Percentiles rank a stretch among this genome's conserved stretches.
Evolutionary conservation across 306 rosid species (phyloP).

Genomic region (Gastrolobium villosum): DNA sequence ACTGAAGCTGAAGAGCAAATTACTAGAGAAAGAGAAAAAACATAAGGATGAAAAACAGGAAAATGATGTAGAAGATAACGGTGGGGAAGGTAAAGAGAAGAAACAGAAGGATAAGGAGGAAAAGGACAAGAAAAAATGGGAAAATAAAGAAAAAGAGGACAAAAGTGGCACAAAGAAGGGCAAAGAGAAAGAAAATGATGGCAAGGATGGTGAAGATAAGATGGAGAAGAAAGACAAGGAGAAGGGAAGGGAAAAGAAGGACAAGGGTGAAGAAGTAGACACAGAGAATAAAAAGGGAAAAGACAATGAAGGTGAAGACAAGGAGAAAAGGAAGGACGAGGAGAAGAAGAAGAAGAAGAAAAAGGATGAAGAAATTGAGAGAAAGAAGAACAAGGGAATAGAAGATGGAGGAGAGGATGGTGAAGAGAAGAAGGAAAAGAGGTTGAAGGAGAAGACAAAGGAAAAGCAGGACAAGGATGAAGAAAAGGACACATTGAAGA

Average conservation of each 20-base stretch:
- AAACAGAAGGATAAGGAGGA: slow-evolving; percentile 36
- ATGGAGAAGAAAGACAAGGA: neutral
- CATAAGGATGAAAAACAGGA: slow-evolving; percentile 50
- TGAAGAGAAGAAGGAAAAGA: slow-evolving; percentile 10
- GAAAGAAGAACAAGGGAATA: neutral
- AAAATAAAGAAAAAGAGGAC: slow-evolving; percentile 30
- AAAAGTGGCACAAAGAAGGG: neutral
- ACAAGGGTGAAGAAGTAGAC: neutral
- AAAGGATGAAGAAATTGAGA: slow-evolving; percentile 14
- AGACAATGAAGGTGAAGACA: neutral
- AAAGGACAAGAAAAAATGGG: neutral
- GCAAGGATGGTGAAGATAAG: slow-evolving; percentile 31
- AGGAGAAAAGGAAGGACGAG: slow-evolving; percentile 19
- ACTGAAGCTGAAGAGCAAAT: slow-evolving; percentile 62
- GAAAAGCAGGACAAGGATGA: neutral
- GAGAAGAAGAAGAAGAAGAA: slow-evolving; percentile 1
- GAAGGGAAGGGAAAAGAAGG: neutral
- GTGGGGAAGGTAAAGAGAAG: neutral
- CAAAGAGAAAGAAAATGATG: slow-evolving; percentile 37
- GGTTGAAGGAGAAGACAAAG: slow-evolving; percentile 2
- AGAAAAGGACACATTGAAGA: neutral
- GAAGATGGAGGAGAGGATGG: neutral
- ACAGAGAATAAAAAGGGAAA: slow-evolving; percentile 8
- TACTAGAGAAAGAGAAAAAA: slow-evolving; percentile 48
- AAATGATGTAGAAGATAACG: slow-evolving; percentile 19